Base-by-base conservation (phyloP, 2,329 filamentous ascomycete species). In the Teratosphaeria nubilosa region DNA sequence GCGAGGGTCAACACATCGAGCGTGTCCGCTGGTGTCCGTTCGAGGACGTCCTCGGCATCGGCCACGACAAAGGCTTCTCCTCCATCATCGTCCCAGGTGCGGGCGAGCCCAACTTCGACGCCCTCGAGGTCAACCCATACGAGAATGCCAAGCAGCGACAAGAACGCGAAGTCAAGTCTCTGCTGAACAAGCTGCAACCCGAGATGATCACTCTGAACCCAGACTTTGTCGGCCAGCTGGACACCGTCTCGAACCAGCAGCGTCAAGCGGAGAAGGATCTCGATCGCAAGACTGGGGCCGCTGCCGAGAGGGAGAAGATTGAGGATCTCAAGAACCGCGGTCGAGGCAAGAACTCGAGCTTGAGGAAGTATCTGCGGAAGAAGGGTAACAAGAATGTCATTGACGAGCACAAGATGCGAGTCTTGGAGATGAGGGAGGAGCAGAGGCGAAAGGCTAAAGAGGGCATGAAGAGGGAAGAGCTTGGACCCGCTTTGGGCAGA, bases 201-300 rank as follows among this genome's bases (percentile, higher is more conserved):
- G 92, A 96, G 70, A 99, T 97, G 90, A 99, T 99, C 62, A 89
- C 90, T 1, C 79, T 99, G 24, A 87, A 99, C 70, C 92, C 94
- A 65, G 88, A 94, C 73, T 95, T 91, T 70, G 84, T 99, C 66
- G 94, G 94, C 57, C 90, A 86, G 65, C 80, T 99, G 32, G 91
- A 99, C 71, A 78, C 91, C 58, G 83, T 88, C 55, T 90, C 87
- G 37, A 85, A 91, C 60, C 82, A 88, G 76, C 86, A 94, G 77
- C 81, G 86, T 54, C 81, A 85, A 68, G 85, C 84, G 27, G 90
- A 95, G 68, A 85, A 83, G 69, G 87, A 95, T 69, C 80, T 95
- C 48, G 92, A 97, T 66, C 80, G 83, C 9, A 86, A 86, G 65
- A 68, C 67, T 56, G 70, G 68, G 3, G 64, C 60, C 22, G 68